Base-by-base conservation (phyloP, 495 filamentous ascomycete genomes). In the Xylaria intraflava region DNA sequence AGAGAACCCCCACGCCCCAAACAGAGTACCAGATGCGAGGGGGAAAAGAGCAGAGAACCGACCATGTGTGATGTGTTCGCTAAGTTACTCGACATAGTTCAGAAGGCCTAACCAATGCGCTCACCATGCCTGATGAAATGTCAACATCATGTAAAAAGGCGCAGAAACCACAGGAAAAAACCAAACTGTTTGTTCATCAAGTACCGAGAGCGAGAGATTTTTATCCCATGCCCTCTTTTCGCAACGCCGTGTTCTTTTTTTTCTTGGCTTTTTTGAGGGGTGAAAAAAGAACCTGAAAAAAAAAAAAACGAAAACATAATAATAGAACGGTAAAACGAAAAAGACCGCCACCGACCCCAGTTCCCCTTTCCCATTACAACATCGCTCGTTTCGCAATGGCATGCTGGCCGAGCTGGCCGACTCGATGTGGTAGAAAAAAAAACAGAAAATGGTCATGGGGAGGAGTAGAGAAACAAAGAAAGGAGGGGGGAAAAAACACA, bases 21-120 rank as follows among this genome's bases (percentile, higher is more conserved):
- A 14, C 27, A 19, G 23, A 46, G 33, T 10, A 27, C 45, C 20
- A 38, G 30, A 41, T 35, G 41, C n/a, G 16, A 53, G 17, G 8
- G 9, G 23, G 17, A 11, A 53, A 45, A 53, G 23, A 53, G 42
- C 51, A 53, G 24, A 53, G 16, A 53, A 45, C 42, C 51, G 51
- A 53, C 51, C 51, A 31, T 45, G 50, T 53, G 20, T 17, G 44
- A 44, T 30, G 20, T 53, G 10, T 53, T 53, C 19, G 43, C 51
- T n/a, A 31, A 23, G n/a, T n/a, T n/a, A n/a, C n/a, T 46, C 30
- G 26, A 53, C 29, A 20, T 46, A 29, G 26, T 44, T 40, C 31
- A 53, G 51, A 53, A 43, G 46, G 33, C 51, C 51, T 53, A 46
- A 29, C 51, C 44, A 40, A 53, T 53, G 42, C 50, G 29, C 49